Conservation (phyloP, 2,329 filamentous ascomycete species). For the Colletotrichum sp. region DNA sequence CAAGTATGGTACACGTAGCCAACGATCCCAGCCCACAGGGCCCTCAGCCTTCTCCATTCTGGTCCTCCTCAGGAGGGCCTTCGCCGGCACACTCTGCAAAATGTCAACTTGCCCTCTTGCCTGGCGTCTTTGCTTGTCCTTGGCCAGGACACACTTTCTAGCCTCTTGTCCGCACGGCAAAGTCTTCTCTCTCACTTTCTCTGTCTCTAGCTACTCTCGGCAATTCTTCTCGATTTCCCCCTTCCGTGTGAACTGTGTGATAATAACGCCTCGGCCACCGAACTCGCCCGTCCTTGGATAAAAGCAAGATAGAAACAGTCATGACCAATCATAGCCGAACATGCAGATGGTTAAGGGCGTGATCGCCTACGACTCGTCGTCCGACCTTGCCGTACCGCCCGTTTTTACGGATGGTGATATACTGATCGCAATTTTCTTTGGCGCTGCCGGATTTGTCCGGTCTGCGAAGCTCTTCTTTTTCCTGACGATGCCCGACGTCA, state of each 20-base stretch:
- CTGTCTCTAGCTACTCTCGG: background rate
- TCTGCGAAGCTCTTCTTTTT: constrained; percentile 52
- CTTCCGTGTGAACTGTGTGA: constrained; percentile 14
- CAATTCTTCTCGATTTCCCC: constrained; percentile 15
- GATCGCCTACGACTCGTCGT: constrained; percentile 41
- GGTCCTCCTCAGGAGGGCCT: background rate
- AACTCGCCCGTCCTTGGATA: constrained; percentile 11
- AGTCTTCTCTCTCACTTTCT: background rate
- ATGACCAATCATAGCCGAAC: constrained; percentile 4
- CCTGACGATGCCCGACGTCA: constrained; percentile 40
- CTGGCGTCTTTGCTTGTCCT: background rate
- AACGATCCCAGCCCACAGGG: constrained; percentile 1
- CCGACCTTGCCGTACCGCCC: constrained; percentile 39
- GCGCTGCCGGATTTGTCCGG: constrained; percentile 41
- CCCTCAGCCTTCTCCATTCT: background rate
- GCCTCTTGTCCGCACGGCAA: background rate
- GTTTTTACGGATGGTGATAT: constrained; percentile 52
- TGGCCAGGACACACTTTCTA: background rate
- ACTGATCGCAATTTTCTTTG: constrained; percentile 65
- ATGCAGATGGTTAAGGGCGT: background rate
- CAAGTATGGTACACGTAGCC: constrained; percentile 15
- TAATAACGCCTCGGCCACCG: constrained; percentile 11
- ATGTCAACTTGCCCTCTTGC: constrained; percentile 6
- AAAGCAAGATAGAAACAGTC: constrained; percentile 15
- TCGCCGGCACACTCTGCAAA: background rate